Evolutionary conservation across 495 filamentous ascomycete species (phyloP).

Genomic region (Penicillium dipodomyicola): DNA sequence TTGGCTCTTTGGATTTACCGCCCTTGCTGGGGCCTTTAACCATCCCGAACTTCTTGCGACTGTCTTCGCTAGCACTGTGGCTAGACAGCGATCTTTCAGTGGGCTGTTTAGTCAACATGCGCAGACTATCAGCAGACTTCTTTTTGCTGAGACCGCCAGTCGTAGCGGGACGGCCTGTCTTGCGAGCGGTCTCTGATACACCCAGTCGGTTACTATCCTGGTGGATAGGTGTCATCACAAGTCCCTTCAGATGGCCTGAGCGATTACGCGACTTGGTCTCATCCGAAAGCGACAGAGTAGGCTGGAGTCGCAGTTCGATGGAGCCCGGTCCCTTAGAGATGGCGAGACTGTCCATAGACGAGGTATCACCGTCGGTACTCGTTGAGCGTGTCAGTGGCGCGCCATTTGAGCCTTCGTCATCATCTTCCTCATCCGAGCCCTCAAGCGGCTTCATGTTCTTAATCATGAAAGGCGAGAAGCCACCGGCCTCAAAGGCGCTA

Average conservation of each 20-base stretch:
- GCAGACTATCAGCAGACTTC: slow-evolving; percentile 65
- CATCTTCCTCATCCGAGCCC: slow-evolving; percentile 56
- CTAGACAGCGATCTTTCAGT: slow-evolving; percentile 44
- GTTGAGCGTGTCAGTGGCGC: slow-evolving; percentile 27
- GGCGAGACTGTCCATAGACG: slow-evolving; percentile 36
- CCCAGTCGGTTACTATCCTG: slow-evolving; percentile 46
- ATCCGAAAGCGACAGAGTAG: slow-evolving; percentile 67
- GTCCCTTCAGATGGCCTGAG: slow-evolving; percentile 44
- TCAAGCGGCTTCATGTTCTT: slow-evolving; percentile 66
- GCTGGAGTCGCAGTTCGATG: slow-evolving; percentile 72
- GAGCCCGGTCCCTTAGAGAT: slow-evolving; percentile 57
- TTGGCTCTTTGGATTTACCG: slow-evolving; percentile 54
- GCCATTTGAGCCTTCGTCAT: slow-evolving; percentile 37
- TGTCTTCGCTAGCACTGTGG: slow-evolving; percentile 55
- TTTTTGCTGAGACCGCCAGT: slow-evolving; percentile 53
- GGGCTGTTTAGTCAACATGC: slow-evolving; percentile 46
- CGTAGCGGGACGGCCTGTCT: slow-evolving; percentile 31
- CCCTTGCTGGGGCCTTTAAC: slow-evolving; percentile 45
- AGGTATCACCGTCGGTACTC: slow-evolving; percentile 28
- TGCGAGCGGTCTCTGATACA: slow-evolving; percentile 23
- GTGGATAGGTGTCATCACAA: slow-evolving; percentile 40
- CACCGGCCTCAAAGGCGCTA: slow-evolving; percentile 57
- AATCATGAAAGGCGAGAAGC: slow-evolving; percentile 77
- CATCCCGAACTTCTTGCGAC: slow-evolving; percentile 55
- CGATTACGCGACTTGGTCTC: slow-evolving; percentile 38